Base-by-base conservation (phyloP, 257 asterid species). In the Verbena officinalis region DNA sequence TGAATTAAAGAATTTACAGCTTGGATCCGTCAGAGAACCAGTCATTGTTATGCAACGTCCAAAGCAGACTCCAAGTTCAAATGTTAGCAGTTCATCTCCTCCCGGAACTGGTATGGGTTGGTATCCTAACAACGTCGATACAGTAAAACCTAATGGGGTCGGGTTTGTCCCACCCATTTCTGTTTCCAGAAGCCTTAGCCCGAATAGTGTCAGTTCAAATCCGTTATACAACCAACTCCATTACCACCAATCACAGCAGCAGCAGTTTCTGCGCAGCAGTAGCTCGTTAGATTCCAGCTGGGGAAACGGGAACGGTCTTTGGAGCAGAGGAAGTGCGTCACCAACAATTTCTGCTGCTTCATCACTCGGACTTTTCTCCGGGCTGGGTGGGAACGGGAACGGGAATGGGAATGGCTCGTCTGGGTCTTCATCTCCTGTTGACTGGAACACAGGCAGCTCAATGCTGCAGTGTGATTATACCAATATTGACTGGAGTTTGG, bases 401-500 rank as follows among this genome's bases (percentile, higher is more conserved):
- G n/a, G n/a, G n/a, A n/a, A n/a, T n/a, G n/a, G n/a, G 2, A 77
- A 59, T 51, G 72, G 81, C 21, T 66, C 84, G 1, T 69, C 92
- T 7, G 84, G 81, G 20, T 57, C 87, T 52, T 63, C 82, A 11
- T 74, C 89, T 7, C 63, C 89, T 1, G 83, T 76, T 24, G 89
- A 83, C 72, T 83, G 93, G 93, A 82, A 27, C 52, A 80, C 75
- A 0, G 84, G 89, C 17, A 53, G 81, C 66, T 79, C 88, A 0
- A 72, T 67, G 75, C 21, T 58, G 58, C 86, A 82, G 27, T 66
- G 67, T 0, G 92, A 85, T 69, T 85, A 85, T 62, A 56, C 84
- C 44, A 85, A 52, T 68, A 74, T 85, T 65, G 92, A 85, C 69
- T 85, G 92, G 92, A 85, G 86, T 54, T 56, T 82, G 73, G 86